Base-by-base conservation (phyloP, 2,329 filamentous ascomycete species). In the Nemania sp. region DNA sequence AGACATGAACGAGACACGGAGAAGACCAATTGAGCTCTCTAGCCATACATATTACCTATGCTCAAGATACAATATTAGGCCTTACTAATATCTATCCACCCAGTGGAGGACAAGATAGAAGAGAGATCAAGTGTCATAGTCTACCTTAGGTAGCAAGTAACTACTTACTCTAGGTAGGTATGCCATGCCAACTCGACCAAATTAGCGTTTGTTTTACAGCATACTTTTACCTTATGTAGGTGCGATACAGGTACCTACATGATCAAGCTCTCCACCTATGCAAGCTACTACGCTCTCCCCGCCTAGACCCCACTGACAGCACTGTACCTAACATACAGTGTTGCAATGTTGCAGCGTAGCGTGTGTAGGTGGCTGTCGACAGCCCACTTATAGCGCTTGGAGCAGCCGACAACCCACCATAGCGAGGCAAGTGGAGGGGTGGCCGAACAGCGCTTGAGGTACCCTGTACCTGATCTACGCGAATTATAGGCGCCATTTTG, bases 211-310 rank as follows among this genome's bases (percentile, higher is more conserved):
- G n/a, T 45, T n/a, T 45, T 20, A n/a, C 18, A 45, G 41, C 11
- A 43, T 43, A 18, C 5, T n/a, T 43, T n/a, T 43, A 43, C 38
- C 2, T 43, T 43, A 18, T 13, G 38, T 18, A 43, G 24, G 11
- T 43, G 6, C 15, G 18, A 32, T 45, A 53, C 22, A 52, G 58
- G 47, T 61, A 47, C 22, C 15, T 47, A 62, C 59, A 45, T 27
- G 57, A 52, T 55, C 38, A 24, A 62, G 52, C 38, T 38, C 59
- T 38, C 64, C 54, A 58, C 59, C 20, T 52, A 45, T 47, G 61
- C 56, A 67, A 53, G 59, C 61, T 68, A 65, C 62, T 65, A 55
- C 62, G 61, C 56, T 55, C 43, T 58, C 32, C 66, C 66, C 61
- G 52, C 62, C 26, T 59, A 67, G 27, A 56, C 61, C 61, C 66